phyloP scores from a whole-genome alignment of 75 land plant species.

The Isoetes taiwanensis region DNA sequence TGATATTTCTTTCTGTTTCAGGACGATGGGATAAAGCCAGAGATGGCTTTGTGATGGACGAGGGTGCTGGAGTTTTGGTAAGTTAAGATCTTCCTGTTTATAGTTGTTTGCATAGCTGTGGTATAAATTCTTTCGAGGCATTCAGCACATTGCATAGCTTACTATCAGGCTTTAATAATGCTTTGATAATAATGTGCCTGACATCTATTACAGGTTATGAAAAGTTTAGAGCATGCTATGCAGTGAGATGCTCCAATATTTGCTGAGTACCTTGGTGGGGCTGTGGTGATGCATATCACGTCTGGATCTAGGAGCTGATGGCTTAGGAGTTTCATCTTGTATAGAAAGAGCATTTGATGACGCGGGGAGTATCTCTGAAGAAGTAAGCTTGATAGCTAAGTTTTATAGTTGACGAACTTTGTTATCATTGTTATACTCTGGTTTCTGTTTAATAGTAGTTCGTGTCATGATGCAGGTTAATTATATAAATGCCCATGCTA shows the following conservation, averaged over 20 bases:
- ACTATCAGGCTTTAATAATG: too few relatives aligned
- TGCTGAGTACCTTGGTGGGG: constrained; percentile 3
- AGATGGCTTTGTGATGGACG: constrained; percentile 25
- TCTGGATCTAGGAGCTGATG: background rate
- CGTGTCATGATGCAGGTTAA: constrained; percentile 21
- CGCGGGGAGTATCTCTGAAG: background rate
- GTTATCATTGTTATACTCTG: too few relatives aligned
- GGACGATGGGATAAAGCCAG: background rate
- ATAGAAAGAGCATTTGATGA: background rate
- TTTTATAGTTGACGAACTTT: too few relatives aligned
- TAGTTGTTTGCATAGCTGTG: too few relatives aligned
- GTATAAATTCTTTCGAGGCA: too few relatives aligned
- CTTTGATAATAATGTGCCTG: too few relatives aligned
- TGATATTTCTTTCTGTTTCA: too few relatives aligned
- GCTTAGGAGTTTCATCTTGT: constrained; percentile 3
- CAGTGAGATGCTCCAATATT: background rate
- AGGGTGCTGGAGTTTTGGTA: constrained; percentile 23
- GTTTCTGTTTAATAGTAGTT: too few relatives aligned
- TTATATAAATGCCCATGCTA: constrained; percentile 22
- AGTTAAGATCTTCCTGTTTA: background rate
- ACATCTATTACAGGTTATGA: constrained; percentile 5
- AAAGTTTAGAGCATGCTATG: constrained; percentile 2
- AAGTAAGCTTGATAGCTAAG: too few relatives aligned
- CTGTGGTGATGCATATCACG: constrained; percentile 4
- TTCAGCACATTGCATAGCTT: too few relatives aligned